Conservation (phyloP, 2,329 filamentous ascomycete genomes). For the Apiospora aurea region DNA sequence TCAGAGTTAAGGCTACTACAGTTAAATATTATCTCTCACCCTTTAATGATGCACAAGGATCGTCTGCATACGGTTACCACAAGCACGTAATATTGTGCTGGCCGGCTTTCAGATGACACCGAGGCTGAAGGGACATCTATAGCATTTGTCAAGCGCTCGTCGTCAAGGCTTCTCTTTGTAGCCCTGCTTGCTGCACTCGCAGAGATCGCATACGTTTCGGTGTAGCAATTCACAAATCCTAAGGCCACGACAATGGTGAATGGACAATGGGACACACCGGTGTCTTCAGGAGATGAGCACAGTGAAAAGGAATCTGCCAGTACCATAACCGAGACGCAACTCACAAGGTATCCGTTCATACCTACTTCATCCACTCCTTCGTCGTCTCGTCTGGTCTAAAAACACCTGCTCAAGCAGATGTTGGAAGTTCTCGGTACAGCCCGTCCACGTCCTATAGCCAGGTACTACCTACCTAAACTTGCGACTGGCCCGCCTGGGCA, state of each 20-base stretch:
- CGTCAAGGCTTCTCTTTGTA: background rate
- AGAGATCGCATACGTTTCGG: background rate
- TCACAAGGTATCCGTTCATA: background rate
- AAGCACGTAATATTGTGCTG: background rate
- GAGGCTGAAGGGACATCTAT: background rate
- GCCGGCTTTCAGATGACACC: background rate
- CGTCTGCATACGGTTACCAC: conserved; percentile 9
- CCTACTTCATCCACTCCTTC: background rate
- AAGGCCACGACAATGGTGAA: background rate
- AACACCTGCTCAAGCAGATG: background rate
- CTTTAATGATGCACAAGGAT: conserved; percentile 1
- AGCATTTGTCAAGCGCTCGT: background rate
- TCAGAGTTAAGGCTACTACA: background rate
- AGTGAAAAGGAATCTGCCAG: background rate
- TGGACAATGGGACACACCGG: conserved; percentile 2
- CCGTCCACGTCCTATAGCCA: background rate
- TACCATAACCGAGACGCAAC: background rate
- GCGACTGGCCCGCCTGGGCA: conserved; percentile 18
- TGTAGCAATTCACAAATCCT: background rate
- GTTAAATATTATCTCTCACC: background rate
- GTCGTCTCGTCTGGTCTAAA: background rate
- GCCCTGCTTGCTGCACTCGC: background rate
- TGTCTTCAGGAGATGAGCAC: background rate
- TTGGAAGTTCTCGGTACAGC: background rate
- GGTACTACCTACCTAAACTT: conserved; percentile 11